phyloP scores from a whole-genome alignment of 495 filamentous ascomycete species.

The Aspergillus campestris region DNA sequence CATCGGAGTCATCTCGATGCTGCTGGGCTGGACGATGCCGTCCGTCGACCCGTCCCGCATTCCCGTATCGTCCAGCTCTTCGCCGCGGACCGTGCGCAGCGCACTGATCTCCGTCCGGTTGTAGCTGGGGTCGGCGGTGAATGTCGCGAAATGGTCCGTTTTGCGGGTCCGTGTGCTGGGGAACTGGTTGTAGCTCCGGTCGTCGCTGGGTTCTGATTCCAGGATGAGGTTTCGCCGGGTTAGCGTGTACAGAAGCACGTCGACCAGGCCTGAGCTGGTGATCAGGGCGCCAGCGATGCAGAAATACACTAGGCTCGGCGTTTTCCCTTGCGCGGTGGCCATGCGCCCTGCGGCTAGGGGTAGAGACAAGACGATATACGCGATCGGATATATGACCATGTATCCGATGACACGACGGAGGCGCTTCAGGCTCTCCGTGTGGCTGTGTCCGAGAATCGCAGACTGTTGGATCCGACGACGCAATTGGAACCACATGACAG shows the following conservation, averaged over 20 bases:
- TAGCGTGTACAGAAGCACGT: constrained; percentile 62
- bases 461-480: constrained; percentile 38
- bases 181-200: constrained; percentile 31
- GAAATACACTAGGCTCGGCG: constrained; percentile 51
- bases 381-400: constrained; percentile 70
- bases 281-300: constrained; percentile 64
- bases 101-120: constrained; percentile 16
- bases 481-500: constrained; percentile 54
- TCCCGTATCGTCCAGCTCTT: constrained; percentile 12
- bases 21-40: constrained; percentile 24
- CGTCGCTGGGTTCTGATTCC: constrained; percentile 33
- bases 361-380: constrained; percentile 63
- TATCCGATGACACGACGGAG: constrained; percentile 46
- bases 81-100: constrained; percentile 13
- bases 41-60: constrained; percentile 31
- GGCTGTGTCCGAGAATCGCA: constrained; percentile 28
- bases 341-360: constrained; percentile 65
- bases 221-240: constrained; percentile 48
- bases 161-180: constrained; percentile 24
- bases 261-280: constrained; percentile 64
- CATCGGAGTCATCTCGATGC: constrained; percentile 26
- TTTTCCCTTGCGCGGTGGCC: constrained; percentile 48
- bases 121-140: constrained; percentile 25
- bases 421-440: constrained; percentile 31
- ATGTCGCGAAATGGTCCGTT: constrained; percentile 25